phyloP scores from a whole-genome alignment of 2,329 filamentous ascomycete species.

The Xylaria sp. region DNA sequence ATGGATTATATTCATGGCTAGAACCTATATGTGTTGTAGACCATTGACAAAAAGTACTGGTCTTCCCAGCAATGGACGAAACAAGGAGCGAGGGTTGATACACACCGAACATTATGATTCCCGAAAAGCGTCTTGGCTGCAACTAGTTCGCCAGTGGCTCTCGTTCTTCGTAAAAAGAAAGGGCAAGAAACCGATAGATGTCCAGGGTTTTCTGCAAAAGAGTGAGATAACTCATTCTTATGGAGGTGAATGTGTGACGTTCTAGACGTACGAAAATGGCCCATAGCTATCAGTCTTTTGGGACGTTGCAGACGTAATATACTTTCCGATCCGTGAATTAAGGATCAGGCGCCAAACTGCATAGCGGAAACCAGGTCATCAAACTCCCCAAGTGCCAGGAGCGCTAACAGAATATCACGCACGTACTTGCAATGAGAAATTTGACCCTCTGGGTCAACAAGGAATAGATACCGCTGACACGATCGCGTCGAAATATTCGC shows the following conservation, averaged over 20 bases:
- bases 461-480: slow-evolving; percentile 9
- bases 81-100: slow-evolving; percentile 43
- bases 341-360: slow-evolving; percentile 38
- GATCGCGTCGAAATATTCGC: slow-evolving; percentile 16
- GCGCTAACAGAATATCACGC: slow-evolving; percentile 44
- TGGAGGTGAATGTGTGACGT: slow-evolving; percentile 28
- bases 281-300: slow-evolving; percentile 18
- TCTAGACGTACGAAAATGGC: slow-evolving; percentile 34
- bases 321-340: slow-evolving; percentile 12
- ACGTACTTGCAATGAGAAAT: slow-evolving; percentile 43
- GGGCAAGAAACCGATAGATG: slow-evolving; percentile 19
- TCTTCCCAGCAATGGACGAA: slow-evolving; percentile 26
- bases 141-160: slow-evolving; percentile 17
- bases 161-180: slow-evolving; percentile 21
- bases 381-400: slow-evolving; percentile 41
- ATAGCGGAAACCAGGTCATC: slow-evolving; percentile 44
- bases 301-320: slow-evolving; percentile 5
- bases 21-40: slow-evolving; percentile 13
- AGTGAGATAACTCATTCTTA: slow-evolving; percentile 39
- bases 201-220: slow-evolving; percentile 33
- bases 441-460: slow-evolving; percentile 6
- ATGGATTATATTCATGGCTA: slow-evolving; percentile 24
- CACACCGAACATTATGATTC: slow-evolving; percentile 44
- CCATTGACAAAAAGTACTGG: slow-evolving; percentile 3
- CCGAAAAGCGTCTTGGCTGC: slow-evolving; percentile 18